Percentiles rank a stretch among this genome's conserved stretches.
phyloP scores from a whole-genome alignment of 257 asterid genomes.

The Orobanche coerulescens region DNA sequence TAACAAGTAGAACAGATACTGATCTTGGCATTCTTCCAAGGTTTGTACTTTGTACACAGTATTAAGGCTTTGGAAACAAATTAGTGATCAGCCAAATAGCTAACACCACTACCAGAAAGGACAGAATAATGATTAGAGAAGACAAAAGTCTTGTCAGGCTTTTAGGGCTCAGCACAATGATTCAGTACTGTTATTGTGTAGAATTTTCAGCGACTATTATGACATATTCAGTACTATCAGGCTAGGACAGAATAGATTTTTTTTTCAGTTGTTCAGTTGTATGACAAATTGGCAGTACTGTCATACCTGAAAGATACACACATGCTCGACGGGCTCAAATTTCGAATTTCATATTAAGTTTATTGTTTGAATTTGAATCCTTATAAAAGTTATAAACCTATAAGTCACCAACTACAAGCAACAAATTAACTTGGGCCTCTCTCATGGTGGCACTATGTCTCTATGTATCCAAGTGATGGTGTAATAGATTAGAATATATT shows the following conservation, averaged over 20 bases:
- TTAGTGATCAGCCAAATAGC: not conserved
- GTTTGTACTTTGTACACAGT: not conserved
- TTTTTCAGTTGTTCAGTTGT: not conserved
- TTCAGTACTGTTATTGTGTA: not conserved
- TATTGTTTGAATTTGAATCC: not conserved
- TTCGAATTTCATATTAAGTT: not conserved
- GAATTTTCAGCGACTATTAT: not conserved
- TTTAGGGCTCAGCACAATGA: not conserved
- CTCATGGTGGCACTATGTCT: not conserved
- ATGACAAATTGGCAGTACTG: not conserved
- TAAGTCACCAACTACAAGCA: too few species aligned
- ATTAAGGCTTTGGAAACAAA: constrained; percentile 3
- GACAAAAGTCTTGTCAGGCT: not conserved
- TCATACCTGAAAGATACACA: not conserved
- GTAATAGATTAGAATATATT: not conserved
- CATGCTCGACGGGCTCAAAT: not conserved
- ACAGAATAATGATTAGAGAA: not conserved
- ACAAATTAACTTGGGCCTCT: too few species aligned
- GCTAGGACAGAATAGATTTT: not conserved
- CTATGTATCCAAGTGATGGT: not conserved
- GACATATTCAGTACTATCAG: not conserved
- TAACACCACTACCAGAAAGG: not conserved
- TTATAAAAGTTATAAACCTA: not conserved
- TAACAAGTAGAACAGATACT: not conserved
- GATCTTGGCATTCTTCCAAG: not conserved